Percentiles rank a stretch among this genome's conserved stretches.
These are phyloP conservation scores for Penicillium sp. DNA, from an alignment of 2,329 filamentous ascomycete species.

Conservation along the genomic window DNA sequence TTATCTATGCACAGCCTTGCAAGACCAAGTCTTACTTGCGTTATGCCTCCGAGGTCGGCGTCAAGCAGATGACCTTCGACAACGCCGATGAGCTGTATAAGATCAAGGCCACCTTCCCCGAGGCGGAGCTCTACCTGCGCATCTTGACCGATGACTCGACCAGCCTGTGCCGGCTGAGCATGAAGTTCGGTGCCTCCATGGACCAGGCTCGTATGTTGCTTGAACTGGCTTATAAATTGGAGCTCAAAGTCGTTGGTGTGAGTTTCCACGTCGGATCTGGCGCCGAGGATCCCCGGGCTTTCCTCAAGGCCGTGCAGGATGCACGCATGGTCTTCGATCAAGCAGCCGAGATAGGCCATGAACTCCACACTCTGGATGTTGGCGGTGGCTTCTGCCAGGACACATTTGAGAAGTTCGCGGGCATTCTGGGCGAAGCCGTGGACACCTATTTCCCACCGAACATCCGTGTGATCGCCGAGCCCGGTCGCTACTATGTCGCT, in stretches of 20 bases:
- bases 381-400: constrained; percentile 91
- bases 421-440: constrained; percentile 72
- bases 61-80: constrained; percentile 99
- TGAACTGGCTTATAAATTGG: constrained; percentile 72
- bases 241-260: constrained; percentile 88
- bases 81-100: constrained; percentile 98
- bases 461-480: constrained; percentile 89
- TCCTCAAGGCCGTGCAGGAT: constrained; percentile 85
- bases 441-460: constrained; percentile 83
- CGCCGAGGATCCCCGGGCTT: constrained; percentile 87
- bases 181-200: constrained; percentile 94
- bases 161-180: constrained; percentile 88
- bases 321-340: constrained; percentile 86
- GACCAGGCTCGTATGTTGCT: constrained; percentile 76
- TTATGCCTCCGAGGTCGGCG: constrained; percentile 77
- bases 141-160: constrained; percentile 96
- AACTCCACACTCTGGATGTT: constrained; percentile 84
- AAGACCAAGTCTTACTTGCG: constrained; percentile 98
- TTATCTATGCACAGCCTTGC: constrained; percentile 99
- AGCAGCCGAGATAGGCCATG: constrained; percentile 70
- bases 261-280: constrained; percentile 98
- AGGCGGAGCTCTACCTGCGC: constrained; percentile 86
- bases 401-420: constrained; percentile 87
- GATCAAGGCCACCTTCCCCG: constrained; percentile 86
- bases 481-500: constrained; percentile 93